Percentiles rank a stretch among this genome's conserved stretches.
These are phyloP conservation scores for Candida krabiensis DNA, from an alignment of 805 yeast species.

Conservation along the genomic window DNA sequence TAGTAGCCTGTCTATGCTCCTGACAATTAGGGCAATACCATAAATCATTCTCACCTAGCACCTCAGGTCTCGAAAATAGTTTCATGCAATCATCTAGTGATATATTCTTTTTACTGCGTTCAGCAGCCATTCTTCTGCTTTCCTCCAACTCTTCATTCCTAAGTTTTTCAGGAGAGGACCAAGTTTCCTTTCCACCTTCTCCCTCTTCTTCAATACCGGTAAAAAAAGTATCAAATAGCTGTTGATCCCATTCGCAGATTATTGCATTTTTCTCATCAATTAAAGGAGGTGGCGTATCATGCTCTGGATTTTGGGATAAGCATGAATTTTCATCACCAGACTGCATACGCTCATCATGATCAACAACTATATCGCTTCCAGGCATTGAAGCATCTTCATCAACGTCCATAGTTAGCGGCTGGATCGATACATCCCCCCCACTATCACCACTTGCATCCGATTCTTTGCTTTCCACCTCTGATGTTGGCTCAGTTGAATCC, in stretches of 20 bases:
- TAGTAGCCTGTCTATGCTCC: constrained; percentile 87
- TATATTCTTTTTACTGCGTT: constrained; percentile 39
- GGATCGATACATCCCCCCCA: not conserved
- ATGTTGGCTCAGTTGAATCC: not conserved
- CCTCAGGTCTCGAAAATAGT: constrained; percentile 76
- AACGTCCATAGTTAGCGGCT: not conserved
- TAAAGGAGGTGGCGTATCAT: constrained; percentile 17
- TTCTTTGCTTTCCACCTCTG: not conserved
- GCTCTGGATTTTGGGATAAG: constrained; percentile 12
- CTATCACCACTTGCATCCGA: not conserved
- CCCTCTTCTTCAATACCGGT: constrained; percentile 44
- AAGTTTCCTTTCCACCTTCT: constrained; percentile 50
- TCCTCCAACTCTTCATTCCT: constrained; percentile 56
- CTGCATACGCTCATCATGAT: constrained; percentile 1
- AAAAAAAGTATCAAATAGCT: constrained; percentile 51
- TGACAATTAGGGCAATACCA: constrained; percentile 94
- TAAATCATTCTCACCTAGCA: constrained; percentile 81
- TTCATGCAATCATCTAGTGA: constrained; percentile 73
- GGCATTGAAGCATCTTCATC: constrained; percentile 4
- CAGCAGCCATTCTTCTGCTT: constrained; percentile 35
- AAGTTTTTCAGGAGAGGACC: constrained; percentile 52
- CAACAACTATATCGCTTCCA: constrained; percentile 9
- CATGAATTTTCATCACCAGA: constrained; percentile 1
- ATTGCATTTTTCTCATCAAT: constrained; percentile 39
- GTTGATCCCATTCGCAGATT: constrained; percentile 68